Conservation (phyloP, 768 basidiomycete species). For the Pholiota conissans region DNA sequence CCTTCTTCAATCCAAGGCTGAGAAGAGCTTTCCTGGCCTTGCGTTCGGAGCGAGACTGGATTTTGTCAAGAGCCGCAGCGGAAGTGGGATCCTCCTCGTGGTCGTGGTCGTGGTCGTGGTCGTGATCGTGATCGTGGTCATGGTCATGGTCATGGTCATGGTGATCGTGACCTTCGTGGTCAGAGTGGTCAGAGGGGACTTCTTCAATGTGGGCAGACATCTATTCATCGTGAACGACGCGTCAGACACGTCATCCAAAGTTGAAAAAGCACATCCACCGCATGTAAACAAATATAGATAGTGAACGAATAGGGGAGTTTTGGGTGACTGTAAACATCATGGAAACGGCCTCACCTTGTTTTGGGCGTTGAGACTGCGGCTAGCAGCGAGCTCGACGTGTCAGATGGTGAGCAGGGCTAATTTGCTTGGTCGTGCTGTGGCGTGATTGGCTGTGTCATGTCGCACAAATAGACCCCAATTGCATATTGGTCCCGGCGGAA, state of each 20-base stretch:
- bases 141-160: slow-evolving; percentile 75
- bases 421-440: slow-evolving; percentile 32
- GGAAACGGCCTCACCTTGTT: slow-evolving; percentile 29
- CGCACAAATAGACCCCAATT: slow-evolving; percentile 10
- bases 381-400: slow-evolving; percentile 37
- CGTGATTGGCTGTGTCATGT: slow-evolving; percentile 23
- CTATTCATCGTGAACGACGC: slow-evolving; percentile 30
- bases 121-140: slow-evolving; percentile 67
- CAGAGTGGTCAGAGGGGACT: slow-evolving; percentile 77
- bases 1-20: slow-evolving; percentile 88
- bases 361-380: slow-evolving; percentile 18
- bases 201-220: slow-evolving; percentile 89
- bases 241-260: slow-evolving; percentile 33
- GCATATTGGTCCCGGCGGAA: slow-evolving; percentile 10
- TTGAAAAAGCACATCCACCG: slow-evolving; percentile 33
- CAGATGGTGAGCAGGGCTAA: slow-evolving; percentile 31
- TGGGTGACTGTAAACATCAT: slow-evolving; percentile 11
- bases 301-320: background rate
- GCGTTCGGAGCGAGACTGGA: slow-evolving; percentile 91
- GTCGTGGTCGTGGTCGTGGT: slow-evolving; percentile 50
- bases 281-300: background rate
- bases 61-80: slow-evolving; percentile 84
- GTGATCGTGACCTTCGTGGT: slow-evolving; percentile 57
- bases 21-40: slow-evolving; percentile 95
- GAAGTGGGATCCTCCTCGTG: slow-evolving; percentile 85